Evolutionary conservation across 176 grass and related monocot genomes (phyloP).

Genomic region (Ampelocalamus luodianensis): DNA sequence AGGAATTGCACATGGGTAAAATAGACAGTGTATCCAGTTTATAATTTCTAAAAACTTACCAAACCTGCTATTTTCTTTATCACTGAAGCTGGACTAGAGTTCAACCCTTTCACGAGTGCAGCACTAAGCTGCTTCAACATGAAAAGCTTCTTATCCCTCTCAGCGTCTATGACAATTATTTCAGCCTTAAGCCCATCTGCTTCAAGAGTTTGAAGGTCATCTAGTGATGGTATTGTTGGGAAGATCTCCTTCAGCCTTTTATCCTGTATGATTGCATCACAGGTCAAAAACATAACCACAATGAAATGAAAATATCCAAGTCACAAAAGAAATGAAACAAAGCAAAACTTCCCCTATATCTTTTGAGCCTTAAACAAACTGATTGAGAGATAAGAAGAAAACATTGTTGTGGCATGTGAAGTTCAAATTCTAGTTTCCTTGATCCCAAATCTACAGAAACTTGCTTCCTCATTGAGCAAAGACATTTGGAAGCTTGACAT

Average conservation of each 20-base stretch:
- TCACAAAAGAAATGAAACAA: constrained; percentile 31
- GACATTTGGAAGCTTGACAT: constrained; percentile 29
- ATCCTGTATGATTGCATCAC: constrained; percentile 69
- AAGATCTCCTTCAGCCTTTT: constrained; percentile 92
- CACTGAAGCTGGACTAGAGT: constrained; percentile 78
- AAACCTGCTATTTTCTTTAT: constrained; percentile 99
- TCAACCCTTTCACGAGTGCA: constrained; percentile 87
- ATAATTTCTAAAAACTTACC: constrained; percentile 64
- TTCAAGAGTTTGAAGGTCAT: constrained; percentile 73
- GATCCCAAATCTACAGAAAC: constrained; percentile 32
- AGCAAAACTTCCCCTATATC: constrained; percentile 4
- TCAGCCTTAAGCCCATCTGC: constrained; percentile 83
- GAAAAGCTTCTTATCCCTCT: constrained; percentile 95
- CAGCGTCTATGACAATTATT: constrained; percentile 85
- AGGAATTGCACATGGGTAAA: constrained; percentile 24
- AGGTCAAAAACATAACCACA: constrained; percentile 23
- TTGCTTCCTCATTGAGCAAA: constrained; percentile 32
- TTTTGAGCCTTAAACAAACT: not conserved
- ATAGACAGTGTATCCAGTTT: constrained; percentile 5
- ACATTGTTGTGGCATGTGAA: not conserved
- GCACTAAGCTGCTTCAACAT: constrained; percentile 94
- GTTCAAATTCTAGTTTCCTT: constrained; percentile 20
- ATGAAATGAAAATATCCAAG: constrained; percentile 25
- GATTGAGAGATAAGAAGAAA: constrained; percentile 32
- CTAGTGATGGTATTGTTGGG: constrained; percentile 74